Base-by-base conservation (phyloP, 2,329 filamentous ascomycete genomes). In the Hypoxylon sp. region DNA sequence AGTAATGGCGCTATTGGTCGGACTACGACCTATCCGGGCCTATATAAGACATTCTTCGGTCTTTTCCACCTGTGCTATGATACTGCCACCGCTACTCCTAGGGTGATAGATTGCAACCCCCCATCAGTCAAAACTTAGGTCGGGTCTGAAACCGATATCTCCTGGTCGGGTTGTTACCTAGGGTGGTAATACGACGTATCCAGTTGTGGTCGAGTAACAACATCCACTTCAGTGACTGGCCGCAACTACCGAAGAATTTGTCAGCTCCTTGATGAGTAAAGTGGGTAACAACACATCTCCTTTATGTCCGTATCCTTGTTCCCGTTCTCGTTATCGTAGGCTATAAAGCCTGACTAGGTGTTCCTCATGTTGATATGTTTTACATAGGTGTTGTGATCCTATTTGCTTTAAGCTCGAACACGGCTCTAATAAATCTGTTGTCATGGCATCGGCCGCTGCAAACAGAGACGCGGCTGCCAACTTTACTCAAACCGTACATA, bases 401-500 rank as follows among this genome's bases (percentile, higher is more conserved):
- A 53, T 43, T 25, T 9, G 17, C 21, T 19, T 38, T 11, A 11
- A 17, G 21, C 5, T n/a, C n/a, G 11, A 46, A 36, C 2, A 56
- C 11, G 13, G 13, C 6, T 25, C 28, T 34, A 43, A 28, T 28
- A 36, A 48, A 63, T 38, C 38, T 6, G 23, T 38, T 57, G 60
- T 14, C 45, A 70, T 72, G 62, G 23, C 48, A 36, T 56, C 52
- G n/a, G n/a, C 6, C 36, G 25, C 19, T 14, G 59, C 43, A 32
- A 72, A 71, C n/a, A 28, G 7, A 36, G 19, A 53, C 3, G 68
- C 60, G 3, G 53, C 70, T 13, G 2, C 2, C 7, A 30, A 13
- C 14, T 75, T 74, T 55, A 72, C 63, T 13, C 58, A 63, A 17
- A 69, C 56, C 7, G 28, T 7, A 43, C 75, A 75, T 62, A 59